These are phyloP conservation scores for Cyclotella cryptica DNA, from an alignment of 108 stramenopile genomes.

Conservation along the genomic window DNA sequence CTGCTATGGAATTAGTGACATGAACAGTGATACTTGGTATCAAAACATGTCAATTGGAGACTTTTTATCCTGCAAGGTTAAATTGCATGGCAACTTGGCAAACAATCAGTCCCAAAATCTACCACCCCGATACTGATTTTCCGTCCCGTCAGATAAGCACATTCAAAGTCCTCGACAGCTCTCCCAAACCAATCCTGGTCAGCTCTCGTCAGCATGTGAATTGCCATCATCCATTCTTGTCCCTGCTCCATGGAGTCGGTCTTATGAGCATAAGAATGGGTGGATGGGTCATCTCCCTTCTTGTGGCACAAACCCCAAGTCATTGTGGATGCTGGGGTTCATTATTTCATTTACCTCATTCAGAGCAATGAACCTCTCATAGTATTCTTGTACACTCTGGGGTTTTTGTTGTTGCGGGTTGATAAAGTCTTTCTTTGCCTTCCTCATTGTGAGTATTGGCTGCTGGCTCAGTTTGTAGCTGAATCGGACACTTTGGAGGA, in stretches of 20 bases:
- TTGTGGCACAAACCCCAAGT: not conserved
- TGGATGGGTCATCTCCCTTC: not conserved
- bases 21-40: too few species aligned
- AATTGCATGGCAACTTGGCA: too few species aligned
- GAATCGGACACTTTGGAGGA: not conserved
- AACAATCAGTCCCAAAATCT: too few species aligned
- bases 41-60: too few species aligned
- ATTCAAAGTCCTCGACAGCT: too few species aligned
- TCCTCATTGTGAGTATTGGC: not conserved
- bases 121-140: too few species aligned
- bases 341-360: not conserved
- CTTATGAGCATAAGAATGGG: not conserved
- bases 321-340: not conserved
- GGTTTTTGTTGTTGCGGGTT: not conserved
- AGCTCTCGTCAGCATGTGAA: not conserved
- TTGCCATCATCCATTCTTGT: not conserved
- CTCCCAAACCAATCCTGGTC: not conserved
- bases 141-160: too few species aligned
- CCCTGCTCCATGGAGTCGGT: not conserved
- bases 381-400: not conserved
- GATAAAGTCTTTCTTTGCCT: not conserved
- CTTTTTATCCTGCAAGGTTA: too few species aligned
- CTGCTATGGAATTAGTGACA: too few species aligned
- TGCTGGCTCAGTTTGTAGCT: not conserved
- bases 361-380: not conserved